phyloP scores from a whole-genome alignment of 2,329 filamentous ascomycete genomes.

The Fusarium humuli region DNA sequence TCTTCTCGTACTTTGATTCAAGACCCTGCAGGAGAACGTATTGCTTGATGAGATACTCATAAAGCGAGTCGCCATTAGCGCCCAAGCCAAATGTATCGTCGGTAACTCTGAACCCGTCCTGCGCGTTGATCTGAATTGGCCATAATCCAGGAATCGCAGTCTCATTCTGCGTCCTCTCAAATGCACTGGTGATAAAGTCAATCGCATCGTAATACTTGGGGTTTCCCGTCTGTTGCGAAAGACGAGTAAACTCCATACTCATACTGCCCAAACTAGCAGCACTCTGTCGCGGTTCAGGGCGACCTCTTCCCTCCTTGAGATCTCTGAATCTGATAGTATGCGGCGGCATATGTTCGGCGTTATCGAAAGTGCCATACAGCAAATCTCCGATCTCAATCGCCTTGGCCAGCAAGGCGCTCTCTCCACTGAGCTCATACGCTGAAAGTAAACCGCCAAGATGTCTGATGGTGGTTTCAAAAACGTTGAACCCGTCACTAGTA shows the following conservation, averaged over 20 bases:
- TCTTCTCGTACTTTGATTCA: constrained; percentile 53
- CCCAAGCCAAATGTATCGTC: constrained; percentile 57
- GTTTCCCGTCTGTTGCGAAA: constrained; percentile 71
- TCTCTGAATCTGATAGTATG: constrained; percentile 58
- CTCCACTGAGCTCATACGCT: constrained; percentile 73
- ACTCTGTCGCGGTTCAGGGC: constrained; percentile 48
- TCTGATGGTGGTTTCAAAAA: constrained; percentile 76
- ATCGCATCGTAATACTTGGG: constrained; percentile 71
- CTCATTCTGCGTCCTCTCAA: constrained; percentile 63
- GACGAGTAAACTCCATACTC: constrained; percentile 70
- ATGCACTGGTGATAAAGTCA: constrained; percentile 65
- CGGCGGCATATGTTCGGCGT: constrained; percentile 71
- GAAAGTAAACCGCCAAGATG: constrained; percentile 74
- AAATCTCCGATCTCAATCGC: constrained; percentile 71
- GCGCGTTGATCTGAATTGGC: constrained; percentile 66
- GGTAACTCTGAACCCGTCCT: constrained; percentile 47
- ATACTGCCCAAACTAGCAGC: constrained; percentile 63
- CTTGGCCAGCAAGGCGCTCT: constrained; percentile 66
- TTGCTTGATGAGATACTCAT: constrained; percentile 75
- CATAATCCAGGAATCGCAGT: constrained; percentile 71
- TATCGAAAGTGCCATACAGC: constrained; percentile 73
- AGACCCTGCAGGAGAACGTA: constrained; percentile 73
- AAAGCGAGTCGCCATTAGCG: constrained; percentile 67
- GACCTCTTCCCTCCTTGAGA: constrained; percentile 52
- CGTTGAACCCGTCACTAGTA: constrained; percentile 59